Base-by-base conservation (phyloP, 176 grass and related monocot species). In the Secale cereale region DNA sequence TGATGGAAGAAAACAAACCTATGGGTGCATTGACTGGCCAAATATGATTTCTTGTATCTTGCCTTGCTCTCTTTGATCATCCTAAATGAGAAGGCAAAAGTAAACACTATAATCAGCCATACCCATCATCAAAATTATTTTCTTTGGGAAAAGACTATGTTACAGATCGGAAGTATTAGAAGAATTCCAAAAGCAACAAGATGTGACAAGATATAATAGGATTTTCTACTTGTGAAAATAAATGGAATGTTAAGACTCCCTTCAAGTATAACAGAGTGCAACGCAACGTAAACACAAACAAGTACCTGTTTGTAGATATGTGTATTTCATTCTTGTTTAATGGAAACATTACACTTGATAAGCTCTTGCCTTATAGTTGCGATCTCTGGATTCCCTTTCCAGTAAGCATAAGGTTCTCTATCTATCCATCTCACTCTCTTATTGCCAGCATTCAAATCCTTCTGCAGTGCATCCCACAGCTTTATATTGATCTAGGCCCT, bases 401-500 rank as follows among this genome's bases (percentile, higher is more conserved):
- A 97, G 61, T 43, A 43, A 43, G 95, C 95, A 71, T 88, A 94
- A 39, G 95, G 92, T 81, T 91, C 39, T 85, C 90, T 87, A 45
- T 93, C 29, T 27, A 68, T 81, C 92, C 90, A 97, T 36, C 64
- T 92, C 65, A 87, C 85, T 61, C 52, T 92, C 50, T 26, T 86
- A 45, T 87, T 94, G 22, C 89, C 88, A 12, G 27, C 32, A 65
- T 57, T 35, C 37, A 97, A 29, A 40, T 94, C 90, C 64, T 86
- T 85, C 79, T 35, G 81, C 76, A 92, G 71, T 20, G 32, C 36
- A 74, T 86, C 70, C 95, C 95, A 94, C 1, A 92, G 88, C 70
- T 91, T 92, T 91, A 97, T 82, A 62, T 92, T 94, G 74, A 92
- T 91, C 90, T 97, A 92, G 13, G 90, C 84, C 92, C 95, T 97